Base-by-base conservation (phyloP, 108 stramenopile genomes). In the Cyclotella atomus region DNA sequence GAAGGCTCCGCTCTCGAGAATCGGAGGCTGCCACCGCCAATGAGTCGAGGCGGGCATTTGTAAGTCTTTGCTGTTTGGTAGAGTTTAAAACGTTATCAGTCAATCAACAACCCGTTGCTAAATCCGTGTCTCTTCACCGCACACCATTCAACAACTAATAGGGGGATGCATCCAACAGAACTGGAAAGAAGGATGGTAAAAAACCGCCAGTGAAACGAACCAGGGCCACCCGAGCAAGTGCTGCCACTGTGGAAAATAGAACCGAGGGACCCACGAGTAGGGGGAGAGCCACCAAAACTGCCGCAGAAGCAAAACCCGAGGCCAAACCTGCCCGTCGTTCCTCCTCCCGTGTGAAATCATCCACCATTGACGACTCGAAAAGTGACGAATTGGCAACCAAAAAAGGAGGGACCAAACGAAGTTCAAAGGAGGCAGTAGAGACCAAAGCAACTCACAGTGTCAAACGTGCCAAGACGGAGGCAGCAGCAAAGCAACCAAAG, bases 121-220 rank as follows among this genome's bases (percentile, higher is more conserved):
- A 7, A 30, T 24, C 20, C 30, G 54, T 3, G 44, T 68, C 56
- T 23, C 44, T 59, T 47, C 52, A n/a, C n/a, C n/a, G n/a, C n/a
- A n/a, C n/a, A n/a, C n/a, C n/a, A n/a, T n/a, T 38, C 34, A 29
- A 41, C 24, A 0, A 49, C 38, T 50, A n/a, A 59, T 29, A 79
- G 78, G 78, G 78, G 29, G 66, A 79, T 30, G 71, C 71, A 50
- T 52, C 71, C 49, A 79, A 73, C 44, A 56, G 60, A 34, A 43
- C 55, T 23, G 59, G 46, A 30, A 59, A 47, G 20, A 52, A 79
- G 27, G 47, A 59, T 4, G 47, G 50, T 27, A 52, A 67, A 27
- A 17, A 24, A 68, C 35, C 54, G 35, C 38, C 54, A 29, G 12
- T 3, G 44, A 43, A 36, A 30, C 20, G 27, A 32, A 27, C 43